phyloP scores from a whole-genome alignment of 768 basidiomycete genomes.

The Guyanaporus albipodus region DNA sequence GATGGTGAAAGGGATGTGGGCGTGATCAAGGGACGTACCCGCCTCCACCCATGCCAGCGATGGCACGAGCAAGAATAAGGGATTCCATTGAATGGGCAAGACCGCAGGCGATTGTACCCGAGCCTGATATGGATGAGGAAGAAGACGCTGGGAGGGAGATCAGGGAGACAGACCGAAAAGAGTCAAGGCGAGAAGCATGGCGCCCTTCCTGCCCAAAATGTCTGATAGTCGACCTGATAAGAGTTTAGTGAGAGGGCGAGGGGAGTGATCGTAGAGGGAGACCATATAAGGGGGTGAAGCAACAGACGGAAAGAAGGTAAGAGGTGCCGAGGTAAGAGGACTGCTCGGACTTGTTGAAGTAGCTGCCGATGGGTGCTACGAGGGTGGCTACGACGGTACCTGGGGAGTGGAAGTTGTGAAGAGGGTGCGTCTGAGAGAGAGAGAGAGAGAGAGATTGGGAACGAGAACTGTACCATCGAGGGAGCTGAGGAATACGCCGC shows the following conservation, averaged over 20 bases:
- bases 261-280: slow-evolving; percentile 21
- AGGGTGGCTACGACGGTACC: slow-evolving; percentile 88
- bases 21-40: slow-evolving; percentile 49
- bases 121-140: slow-evolving; percentile 42
- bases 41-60: slow-evolving; percentile 92
- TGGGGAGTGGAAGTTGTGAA: slow-evolving; percentile 7
- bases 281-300: slow-evolving; percentile 90
- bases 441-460: too few species aligned
- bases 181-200: slow-evolving; percentile 78
- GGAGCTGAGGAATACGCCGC: slow-evolving; percentile 78
- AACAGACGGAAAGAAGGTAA: slow-evolving; percentile 84
- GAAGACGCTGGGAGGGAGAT: slow-evolving; percentile 8
- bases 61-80: slow-evolving; percentile 74
- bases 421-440: background rate
- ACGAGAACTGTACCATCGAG: slow-evolving; percentile 64
- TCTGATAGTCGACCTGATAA: slow-evolving; percentile 73
- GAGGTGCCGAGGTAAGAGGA: slow-evolving; percentile 87
- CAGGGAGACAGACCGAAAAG: slow-evolving; percentile 64
- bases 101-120: slow-evolving; percentile 84
- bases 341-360: slow-evolving; percentile 75
- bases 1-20: background rate
- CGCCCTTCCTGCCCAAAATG: slow-evolving; percentile 79
- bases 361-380: slow-evolving; percentile 78
- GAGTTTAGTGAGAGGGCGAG: slow-evolving; percentile 15
- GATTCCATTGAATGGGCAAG: slow-evolving; percentile 81